Conservation (phyloP, 2,329 filamentous ascomycete genomes). For the Arthroderma sp. region DNA sequence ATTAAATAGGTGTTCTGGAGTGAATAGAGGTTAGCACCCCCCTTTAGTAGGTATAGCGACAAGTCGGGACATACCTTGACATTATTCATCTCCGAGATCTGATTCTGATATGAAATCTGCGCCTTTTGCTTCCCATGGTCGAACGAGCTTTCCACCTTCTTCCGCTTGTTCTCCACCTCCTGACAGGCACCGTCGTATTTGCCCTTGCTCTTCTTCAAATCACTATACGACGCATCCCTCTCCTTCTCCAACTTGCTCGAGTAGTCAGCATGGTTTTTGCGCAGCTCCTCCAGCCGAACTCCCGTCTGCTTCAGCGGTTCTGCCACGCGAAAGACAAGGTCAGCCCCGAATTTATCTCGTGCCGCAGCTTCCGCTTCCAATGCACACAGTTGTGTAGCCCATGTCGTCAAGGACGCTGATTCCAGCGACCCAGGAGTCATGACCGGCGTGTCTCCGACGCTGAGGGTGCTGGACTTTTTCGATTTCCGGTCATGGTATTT, state of each 20-base stretch:
- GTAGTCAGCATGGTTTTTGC: slow-evolving; percentile 83
- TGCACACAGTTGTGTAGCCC: slow-evolving; percentile 85
- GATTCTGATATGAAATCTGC: slow-evolving; percentile 81
- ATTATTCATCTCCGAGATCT: slow-evolving; percentile 91
- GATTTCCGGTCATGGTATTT: slow-evolving; percentile 97
- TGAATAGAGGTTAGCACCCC: neutral
- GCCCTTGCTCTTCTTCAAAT: slow-evolving; percentile 78
- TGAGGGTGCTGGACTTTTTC: slow-evolving; percentile 73
- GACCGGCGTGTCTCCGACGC: slow-evolving; percentile 82
- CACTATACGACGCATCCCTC: slow-evolving; percentile 67
- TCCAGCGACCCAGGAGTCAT: slow-evolving; percentile 94
- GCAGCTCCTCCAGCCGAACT: slow-evolving; percentile 72
- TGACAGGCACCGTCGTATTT: slow-evolving; percentile 91
- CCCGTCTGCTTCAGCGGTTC: slow-evolving; percentile 71
- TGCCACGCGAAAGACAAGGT: slow-evolving; percentile 67
- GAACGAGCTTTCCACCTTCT: slow-evolving; percentile 89
- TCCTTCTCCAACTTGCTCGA: slow-evolving; percentile 81
- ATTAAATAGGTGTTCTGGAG: slow-evolving; percentile 83
- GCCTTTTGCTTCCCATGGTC: slow-evolving; percentile 78
- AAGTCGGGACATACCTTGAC: slow-evolving; percentile 46
- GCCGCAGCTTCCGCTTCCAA: slow-evolving; percentile 79
- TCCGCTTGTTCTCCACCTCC: slow-evolving; percentile 85
- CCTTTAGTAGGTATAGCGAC: neutral
- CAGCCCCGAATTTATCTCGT: slow-evolving; percentile 72
- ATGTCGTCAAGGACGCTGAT: slow-evolving; percentile 91